Base-by-base conservation (phyloP, 106 monocot species). In the Dactylorhiza incarnata region DNA sequence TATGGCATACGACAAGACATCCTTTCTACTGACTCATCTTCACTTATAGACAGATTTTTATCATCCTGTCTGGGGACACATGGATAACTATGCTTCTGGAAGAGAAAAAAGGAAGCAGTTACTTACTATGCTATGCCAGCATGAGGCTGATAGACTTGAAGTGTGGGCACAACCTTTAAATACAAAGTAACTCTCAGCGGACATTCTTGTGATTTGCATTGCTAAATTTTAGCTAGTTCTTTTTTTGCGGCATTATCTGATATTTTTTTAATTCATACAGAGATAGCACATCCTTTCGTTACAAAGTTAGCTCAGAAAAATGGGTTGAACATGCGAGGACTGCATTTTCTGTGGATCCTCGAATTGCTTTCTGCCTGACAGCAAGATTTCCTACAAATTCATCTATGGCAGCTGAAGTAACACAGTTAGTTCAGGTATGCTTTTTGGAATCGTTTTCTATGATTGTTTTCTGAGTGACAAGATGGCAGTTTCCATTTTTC, bases 91-190 rank as follows among this genome's bases (percentile, higher is more conserved):
- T 86, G 75, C 83, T 61, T 19, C 70, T 79, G 94, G 80, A 73
- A 68, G 89, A 78, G 97, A 94, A 78, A 99, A 94, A 76, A 77
- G 94, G 56, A 99, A 86, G 56, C 91, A 91, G 23, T 75, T 99
- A 74, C 91, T 99, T 75, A 19, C 89, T 52, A 91, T 94, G 91
- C 81, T 99, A 56, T 89, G 89, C 77, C 97, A 99, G 74, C 86
- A 99, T 88, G 99, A 99, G 76, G 84, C 91, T 48, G 99, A 99
- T 73, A 91, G 99, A 49, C 91, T 94, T 81, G 99, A 99, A 88
- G 94, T 99, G 49, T 99, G 94, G 94, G 91, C 99, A 70, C 94
- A 92, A 62, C 94, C 89, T 46, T 79, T 94, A 74, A 99, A 91
- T 87, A 88, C 77, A 47, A 94, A 94, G 91, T 94, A 91, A 2